Conservation (phyloP, 106 monocot genomes). For the Platanthera guangdongensis region DNA sequence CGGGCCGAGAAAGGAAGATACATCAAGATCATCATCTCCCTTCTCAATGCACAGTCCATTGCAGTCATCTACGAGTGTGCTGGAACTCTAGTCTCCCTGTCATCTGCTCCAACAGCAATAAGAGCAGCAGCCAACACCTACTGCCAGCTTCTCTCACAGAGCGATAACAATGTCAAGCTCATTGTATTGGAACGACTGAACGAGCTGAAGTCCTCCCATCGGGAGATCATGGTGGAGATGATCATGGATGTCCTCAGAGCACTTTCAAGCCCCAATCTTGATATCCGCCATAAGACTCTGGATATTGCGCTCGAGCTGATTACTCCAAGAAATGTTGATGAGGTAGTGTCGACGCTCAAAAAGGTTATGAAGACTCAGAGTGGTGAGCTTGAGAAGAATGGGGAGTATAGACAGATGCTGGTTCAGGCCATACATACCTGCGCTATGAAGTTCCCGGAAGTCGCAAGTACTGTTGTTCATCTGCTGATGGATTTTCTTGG, state of each 20-base stretch:
- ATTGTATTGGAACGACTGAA: constrained; percentile 68
- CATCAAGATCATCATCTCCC: constrained; percentile 64
- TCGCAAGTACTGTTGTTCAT: constrained; percentile 80
- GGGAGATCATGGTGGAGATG: constrained; percentile 74
- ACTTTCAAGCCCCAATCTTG: constrained; percentile 73
- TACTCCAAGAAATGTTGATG: constrained; percentile 69
- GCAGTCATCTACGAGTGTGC: constrained; percentile 81
- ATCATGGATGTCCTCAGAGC: constrained; percentile 80
- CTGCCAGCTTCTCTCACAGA: constrained; percentile 82
- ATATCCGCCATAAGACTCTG: constrained; percentile 62
- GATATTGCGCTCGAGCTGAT: constrained; percentile 78
- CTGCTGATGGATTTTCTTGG: constrained; percentile 88
- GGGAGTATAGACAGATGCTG: constrained; percentile 90
- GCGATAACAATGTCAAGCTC: constrained; percentile 86
- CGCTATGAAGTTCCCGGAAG: constrained; percentile 84
- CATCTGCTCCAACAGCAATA: constrained; percentile 76
- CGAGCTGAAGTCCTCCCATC: constrained; percentile 57
- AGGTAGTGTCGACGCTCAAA: constrained; percentile 74
- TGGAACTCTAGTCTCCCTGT: constrained; percentile 66
- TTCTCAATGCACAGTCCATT: constrained; percentile 42
- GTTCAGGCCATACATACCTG: constrained; percentile 86
- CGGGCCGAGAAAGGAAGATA: constrained; percentile 62
- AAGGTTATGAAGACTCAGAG: constrained; percentile 86
- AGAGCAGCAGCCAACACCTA: constrained; percentile 76
- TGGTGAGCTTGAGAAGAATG: constrained; percentile 71